Percentiles rank a stretch among this genome's conserved stretches.
These are phyloP conservation scores for Chenopodium album DNA, from an alignment of 148 eudicot genomes.

Conservation along the genomic window DNA sequence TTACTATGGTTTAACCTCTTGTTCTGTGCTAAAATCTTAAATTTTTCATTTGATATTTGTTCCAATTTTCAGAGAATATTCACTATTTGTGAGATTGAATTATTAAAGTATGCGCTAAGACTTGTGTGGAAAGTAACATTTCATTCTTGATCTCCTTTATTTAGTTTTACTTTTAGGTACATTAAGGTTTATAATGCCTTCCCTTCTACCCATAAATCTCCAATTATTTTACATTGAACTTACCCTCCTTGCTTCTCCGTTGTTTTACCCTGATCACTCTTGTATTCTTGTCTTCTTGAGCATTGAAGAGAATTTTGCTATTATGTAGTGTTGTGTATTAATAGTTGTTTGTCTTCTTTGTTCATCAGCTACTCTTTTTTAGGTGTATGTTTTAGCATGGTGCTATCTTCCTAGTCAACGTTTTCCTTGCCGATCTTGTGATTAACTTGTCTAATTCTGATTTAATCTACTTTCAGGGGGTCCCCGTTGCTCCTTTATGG, in stretches of 20 bases:
- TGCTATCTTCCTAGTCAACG: background rate
- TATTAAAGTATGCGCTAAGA: background rate
- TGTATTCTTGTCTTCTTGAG: background rate
- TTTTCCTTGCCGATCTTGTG: background rate
- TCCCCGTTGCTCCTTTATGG: slow-evolving; percentile 91
- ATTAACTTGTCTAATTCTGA: slow-evolving; percentile 12
- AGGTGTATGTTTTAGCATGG: background rate
- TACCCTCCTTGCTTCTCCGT: background rate
- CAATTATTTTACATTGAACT: background rate
- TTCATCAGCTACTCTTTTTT: background rate
- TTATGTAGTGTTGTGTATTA: no score
- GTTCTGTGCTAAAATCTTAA: no score
- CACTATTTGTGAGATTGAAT: background rate
- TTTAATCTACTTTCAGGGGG: slow-evolving; percentile 56
- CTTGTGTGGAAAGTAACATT: background rate
- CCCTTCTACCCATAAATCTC: background rate
- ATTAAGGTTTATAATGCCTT: background rate
- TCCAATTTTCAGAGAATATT: background rate
- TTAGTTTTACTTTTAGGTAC: background rate
- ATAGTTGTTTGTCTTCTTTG: background rate
- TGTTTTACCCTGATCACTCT: background rate
- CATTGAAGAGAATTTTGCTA: no score
- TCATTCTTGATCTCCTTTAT: background rate
- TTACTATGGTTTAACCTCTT: background rate
- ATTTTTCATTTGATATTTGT: background rate